Conservation (phyloP, 306 rosid genomes). For the Mucuna pruriens region DNA sequence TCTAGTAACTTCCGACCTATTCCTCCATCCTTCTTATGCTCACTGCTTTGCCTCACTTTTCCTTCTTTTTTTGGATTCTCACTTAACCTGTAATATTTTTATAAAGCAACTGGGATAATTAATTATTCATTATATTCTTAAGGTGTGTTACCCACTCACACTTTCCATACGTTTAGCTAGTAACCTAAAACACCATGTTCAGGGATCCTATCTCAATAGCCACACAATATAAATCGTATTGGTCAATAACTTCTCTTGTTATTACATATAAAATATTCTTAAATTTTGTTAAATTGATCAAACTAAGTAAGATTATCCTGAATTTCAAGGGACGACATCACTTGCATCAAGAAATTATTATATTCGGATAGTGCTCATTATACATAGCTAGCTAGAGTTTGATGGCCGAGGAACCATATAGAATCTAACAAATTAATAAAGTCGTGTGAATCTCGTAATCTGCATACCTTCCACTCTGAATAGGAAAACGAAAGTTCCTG, state of each 20-base stretch:
- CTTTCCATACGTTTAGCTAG: no score
- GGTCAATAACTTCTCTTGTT: neutral
- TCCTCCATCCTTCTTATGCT: conserved; percentile 27
- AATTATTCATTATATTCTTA: neutral
- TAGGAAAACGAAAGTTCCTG: neutral
- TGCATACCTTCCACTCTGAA: neutral
- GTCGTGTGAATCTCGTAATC: conserved; percentile 5
- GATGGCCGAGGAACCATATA: neutral
- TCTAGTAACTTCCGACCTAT: conserved; percentile 33
- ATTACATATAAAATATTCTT: neutral
- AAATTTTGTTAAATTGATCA: neutral
- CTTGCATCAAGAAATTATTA: neutral
- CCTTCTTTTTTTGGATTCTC: conserved; percentile 31
- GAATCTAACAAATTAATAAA: neutral
- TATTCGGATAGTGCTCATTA: neutral
- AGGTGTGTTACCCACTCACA: no score
- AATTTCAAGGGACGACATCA: neutral
- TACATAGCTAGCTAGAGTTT: neutral
- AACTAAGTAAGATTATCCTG: neutral
- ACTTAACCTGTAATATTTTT: conserved; percentile 16
- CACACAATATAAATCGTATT: no score
- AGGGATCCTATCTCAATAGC: no score
- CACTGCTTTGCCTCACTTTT: neutral
- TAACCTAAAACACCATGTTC: no score
- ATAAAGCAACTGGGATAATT: neutral